Conservation (phyloP, 2,329 filamentous ascomycete species). For the Diaporthe vexans region DNA sequence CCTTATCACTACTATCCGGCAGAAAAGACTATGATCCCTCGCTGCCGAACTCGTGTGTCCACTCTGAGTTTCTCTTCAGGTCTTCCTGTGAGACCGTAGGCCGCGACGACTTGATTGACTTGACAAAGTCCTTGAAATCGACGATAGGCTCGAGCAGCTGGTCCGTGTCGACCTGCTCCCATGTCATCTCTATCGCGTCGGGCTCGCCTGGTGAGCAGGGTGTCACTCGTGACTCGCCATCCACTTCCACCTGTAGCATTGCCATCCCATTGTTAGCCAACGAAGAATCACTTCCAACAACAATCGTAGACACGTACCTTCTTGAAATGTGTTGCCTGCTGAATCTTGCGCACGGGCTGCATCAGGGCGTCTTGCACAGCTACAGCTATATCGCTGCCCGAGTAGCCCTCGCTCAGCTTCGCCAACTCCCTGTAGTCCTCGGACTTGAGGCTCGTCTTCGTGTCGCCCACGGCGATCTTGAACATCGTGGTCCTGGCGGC, state of each 20-base stretch:
- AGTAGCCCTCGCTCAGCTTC: slow-evolving; percentile 91
- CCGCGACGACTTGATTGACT: slow-evolving; percentile 88
- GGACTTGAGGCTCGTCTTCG: slow-evolving; percentile 84
- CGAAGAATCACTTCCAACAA: background rate
- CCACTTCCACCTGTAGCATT: slow-evolving; percentile 73
- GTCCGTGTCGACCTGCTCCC: slow-evolving; percentile 88
- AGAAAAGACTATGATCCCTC: slow-evolving; percentile 73
- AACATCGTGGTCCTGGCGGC: slow-evolving; percentile 95
- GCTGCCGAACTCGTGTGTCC: slow-evolving; percentile 96
- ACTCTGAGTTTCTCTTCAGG: slow-evolving; percentile 86
- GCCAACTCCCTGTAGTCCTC: slow-evolving; percentile 86
- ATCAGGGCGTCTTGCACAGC: slow-evolving; percentile 96
- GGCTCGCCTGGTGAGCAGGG: slow-evolving; percentile 94
- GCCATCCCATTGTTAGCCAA: slow-evolving; percentile 38
- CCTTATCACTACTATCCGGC: background rate
- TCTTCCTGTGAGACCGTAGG: slow-evolving; percentile 94
- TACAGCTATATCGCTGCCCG: slow-evolving; percentile 95
- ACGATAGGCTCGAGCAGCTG: slow-evolving; percentile 89
- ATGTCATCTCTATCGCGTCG: slow-evolving; percentile 92
- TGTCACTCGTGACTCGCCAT: slow-evolving; percentile 78
- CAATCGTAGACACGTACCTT: slow-evolving; percentile 69
- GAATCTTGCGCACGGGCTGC: slow-evolving; percentile 96
- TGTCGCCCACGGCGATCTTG: slow-evolving; percentile 92
- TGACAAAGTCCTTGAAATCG: slow-evolving; percentile 91
- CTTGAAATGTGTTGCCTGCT: slow-evolving; percentile 98